Base-by-base conservation (phyloP, 2,329 filamentous ascomycete species). In the Shiraia sp. region DNA sequence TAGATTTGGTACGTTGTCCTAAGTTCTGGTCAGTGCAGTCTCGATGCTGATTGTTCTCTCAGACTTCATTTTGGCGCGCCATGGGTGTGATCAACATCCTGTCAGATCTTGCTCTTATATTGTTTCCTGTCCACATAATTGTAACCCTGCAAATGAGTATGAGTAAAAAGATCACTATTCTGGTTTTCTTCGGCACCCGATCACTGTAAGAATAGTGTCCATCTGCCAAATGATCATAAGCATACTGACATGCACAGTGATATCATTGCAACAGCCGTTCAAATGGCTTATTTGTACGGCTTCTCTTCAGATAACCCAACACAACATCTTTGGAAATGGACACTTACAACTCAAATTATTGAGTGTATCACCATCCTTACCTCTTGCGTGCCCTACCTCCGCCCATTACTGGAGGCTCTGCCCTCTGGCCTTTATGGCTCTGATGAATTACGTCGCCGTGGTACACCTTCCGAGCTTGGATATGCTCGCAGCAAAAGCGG, bases 361-460 rank as follows among this genome's bases (percentile, higher is more conserved):
- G 54, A 65, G 46, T 67, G 63, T 46, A 61, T 66, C 25, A 67
- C 64, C 0, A 66, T 68, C 15, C 45, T 68, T 27, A 67, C 65
- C 19, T 65, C 64, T 14, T 68, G 64, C 33, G 53, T 68, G 2
- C 65, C 65, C 1, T 67, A 68, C 28, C 56, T 68, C 7, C 62
- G 64, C 4, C 65, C 65, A n/a, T 55, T 68, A 3, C 48, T 67
- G 2, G 64, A 67, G 30, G 56, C 61, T 1, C 46, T 66, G 0
- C 61, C 61, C 7, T 65, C 65, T 13, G 65, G 65, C 2, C 47
- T 68, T 7, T 67, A 67, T 27, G 63, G 53, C 6, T 56, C 59
- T 7, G 65, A 67, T 34, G 59, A 66, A 13, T 40, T 66, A 9
- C 61, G 65, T 17, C 59, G 62, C 4, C 59, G 61, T 12, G 61